Base-by-base conservation (phyloP, 305 asterid genomes). In the Rubia balearica region DNA sequence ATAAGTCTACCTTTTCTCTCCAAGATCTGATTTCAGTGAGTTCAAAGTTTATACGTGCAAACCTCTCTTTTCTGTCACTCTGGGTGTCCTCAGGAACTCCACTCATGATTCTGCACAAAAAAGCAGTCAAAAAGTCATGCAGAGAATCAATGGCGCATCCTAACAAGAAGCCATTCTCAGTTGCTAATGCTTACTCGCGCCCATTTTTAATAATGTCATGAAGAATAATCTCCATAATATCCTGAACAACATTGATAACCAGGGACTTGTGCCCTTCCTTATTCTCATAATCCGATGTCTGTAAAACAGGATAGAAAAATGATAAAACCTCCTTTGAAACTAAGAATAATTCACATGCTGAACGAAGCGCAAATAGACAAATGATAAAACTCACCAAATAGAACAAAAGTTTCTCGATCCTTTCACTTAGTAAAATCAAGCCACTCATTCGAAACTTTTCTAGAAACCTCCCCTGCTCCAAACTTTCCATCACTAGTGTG, bases 181-280 rank as follows among this genome's bases (percentile, higher is more conserved):
- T 8, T 8, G 42, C 10, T 13, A 56, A 49, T 76, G 78, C 97
- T 70, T 85, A 95, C 98, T 83, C 87, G 2, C 79, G 85, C 48
- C 89, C 98, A 17, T 85, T 79, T 70, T 21, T 64, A 96, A 95
- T 95, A 60, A 95, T 94, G 67, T 91, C 83, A 79, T 94, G 91
- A 77, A 80, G 79, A 80, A 94, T 88, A 74, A 92, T 92, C 85
- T 95, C 98, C 70, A 87, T 72, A 68, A 92, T 90, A 85, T 95
- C 97, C 84, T 95, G 99, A 74, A 95, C 85, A 65, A 79, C 90
- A 84, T 90, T 95, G 68, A 92, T 84, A 77, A 95, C 80, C 76
- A 85, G 94, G 78, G 94, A 82, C 69, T 81, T 81, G 73, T 86
- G 81, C 46, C 66, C 17, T 71, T 75, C 84, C 61, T 21, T 71